Evolutionary conservation across 1,284 basidiomycete genomes (phyloP), one percentile per base, ranked within the genome.

Genomic region (Trichosporon sp.): DNA sequence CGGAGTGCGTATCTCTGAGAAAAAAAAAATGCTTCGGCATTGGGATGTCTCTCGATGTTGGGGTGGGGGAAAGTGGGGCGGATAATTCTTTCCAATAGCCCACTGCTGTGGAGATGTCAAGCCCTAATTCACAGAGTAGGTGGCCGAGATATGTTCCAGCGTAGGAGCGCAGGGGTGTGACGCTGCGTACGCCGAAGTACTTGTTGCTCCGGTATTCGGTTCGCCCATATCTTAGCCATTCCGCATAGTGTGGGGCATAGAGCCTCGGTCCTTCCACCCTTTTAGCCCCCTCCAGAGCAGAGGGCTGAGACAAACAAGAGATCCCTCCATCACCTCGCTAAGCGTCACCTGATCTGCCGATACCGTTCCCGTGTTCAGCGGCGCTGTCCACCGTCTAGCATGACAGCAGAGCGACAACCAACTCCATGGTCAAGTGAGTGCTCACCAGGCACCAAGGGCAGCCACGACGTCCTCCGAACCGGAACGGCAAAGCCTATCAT

Each of bases 41-140:
- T 26, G 21, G 19, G 19, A 26, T 7, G 19, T 5, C 8, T 11
- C 6, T 7, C 48, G 43, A 46, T 54, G n/a, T n/a, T 19, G 19
- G 51, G 21, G 51, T 54, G 51, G 51, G 51, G 51, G 51, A 54
- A 26, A 54, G 51, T 54, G 51, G 51, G 51, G 51, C 21, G 51
- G 21, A 10, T 54, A 26, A 54, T 54, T 54, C n/a, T 21, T 19
- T 54, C 21, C 21, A 54, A 26, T 54, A 54, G 21, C 51, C 51
- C 51, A 26, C 51, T 46, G 16, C 43, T 14, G 43, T 46, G 43
- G 3, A 46, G 16, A 4, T 7, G 43, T 46, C 43, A 3, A 46
- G 43, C 16, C 35, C 43, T 46, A 46, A 54, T 54, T 54, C 19
- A 26, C 51, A 10, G 48, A n/a, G 51, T 54, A 54, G 51, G 21